Conservation (phyloP, 768 basidiomycete species). For the Kwoniella botswanensis region DNA sequence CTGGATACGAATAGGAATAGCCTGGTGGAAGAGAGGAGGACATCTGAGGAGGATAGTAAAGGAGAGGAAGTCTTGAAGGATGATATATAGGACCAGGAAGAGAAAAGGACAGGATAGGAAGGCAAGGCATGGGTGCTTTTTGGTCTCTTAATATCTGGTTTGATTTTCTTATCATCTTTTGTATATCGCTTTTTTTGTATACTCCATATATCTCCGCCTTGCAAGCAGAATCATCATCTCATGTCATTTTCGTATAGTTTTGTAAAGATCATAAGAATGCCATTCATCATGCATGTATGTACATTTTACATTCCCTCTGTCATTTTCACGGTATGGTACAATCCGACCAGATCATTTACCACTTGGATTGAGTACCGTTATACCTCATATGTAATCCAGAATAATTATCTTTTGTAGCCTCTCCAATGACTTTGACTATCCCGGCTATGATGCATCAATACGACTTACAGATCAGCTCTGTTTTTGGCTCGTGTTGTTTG, state of each 20-base stretch:
- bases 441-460: conserved; percentile 27
- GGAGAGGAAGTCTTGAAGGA: not conserved
- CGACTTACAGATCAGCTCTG: not conserved
- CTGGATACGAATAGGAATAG: conserved; percentile 12
- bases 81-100: not conserved
- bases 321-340: not conserved
- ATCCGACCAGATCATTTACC: conserved; percentile 1
- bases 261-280: too few relatives aligned
- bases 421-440: conserved; percentile 42
- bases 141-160: too few relatives aligned
- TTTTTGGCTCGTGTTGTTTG: not conserved
- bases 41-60: not conserved
- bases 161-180: too few relatives aligned
- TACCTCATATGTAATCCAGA: conserved; percentile 37
- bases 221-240: too few relatives aligned
- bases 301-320: too few relatives aligned
- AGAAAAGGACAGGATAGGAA: too few relatives aligned
- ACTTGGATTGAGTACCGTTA: conserved; percentile 25
- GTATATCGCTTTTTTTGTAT: too few relatives aligned
- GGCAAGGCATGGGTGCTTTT: too few relatives aligned
- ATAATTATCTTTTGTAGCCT: conserved; percentile 43
- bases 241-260: too few relatives aligned
- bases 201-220: too few relatives aligned
- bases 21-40: not conserved
- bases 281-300: too few relatives aligned